Conservation (phyloP, 2,329 filamentous ascomycete species). For the Ophiostoma angusticollis region DNA sequence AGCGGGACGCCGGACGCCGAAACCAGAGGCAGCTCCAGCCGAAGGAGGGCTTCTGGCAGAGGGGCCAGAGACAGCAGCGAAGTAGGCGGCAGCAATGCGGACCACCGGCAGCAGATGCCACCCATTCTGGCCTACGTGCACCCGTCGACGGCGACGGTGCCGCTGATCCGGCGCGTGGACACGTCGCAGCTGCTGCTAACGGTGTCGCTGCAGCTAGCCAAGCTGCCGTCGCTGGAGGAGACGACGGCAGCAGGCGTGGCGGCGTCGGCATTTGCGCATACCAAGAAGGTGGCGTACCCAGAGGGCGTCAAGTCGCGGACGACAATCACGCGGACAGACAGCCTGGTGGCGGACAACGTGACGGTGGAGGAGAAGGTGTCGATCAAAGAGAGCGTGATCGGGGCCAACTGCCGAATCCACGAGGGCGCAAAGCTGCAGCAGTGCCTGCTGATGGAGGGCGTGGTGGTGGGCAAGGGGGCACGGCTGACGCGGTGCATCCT, state of each 20-base stretch:
- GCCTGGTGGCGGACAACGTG: slow-evolving; percentile 76
- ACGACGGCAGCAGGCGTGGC: slow-evolving; percentile 49
- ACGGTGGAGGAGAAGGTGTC: slow-evolving; percentile 77
- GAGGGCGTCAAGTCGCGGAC: slow-evolving; percentile 68
- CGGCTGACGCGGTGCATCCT: slow-evolving; percentile 81
- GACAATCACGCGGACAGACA: slow-evolving; percentile 72
- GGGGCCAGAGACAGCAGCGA: slow-evolving; percentile 12
- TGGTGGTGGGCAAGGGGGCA: slow-evolving; percentile 69
- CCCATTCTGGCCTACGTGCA: slow-evolving; percentile 76
- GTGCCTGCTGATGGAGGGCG: slow-evolving; percentile 87
- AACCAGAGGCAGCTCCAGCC: too few species aligned
- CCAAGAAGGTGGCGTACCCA: slow-evolving; percentile 69
- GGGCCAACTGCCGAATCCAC: slow-evolving; percentile 74
- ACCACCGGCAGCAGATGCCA: slow-evolving; percentile 36
- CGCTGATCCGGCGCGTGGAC: slow-evolving; percentile 77
- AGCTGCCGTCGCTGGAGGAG: slow-evolving; percentile 60
- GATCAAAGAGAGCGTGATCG: slow-evolving; percentile 87
- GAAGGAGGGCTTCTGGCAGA: too few species aligned
- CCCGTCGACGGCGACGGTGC: slow-evolving; percentile 38
- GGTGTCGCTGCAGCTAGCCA: slow-evolving; percentile 75
- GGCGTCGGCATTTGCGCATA: slow-evolving; percentile 63
- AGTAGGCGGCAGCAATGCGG: background rate
- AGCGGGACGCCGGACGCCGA: slow-evolving; percentile 14
- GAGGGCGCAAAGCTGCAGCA: slow-evolving; percentile 76
- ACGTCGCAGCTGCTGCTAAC: slow-evolving; percentile 69